Base-by-base conservation (phyloP, 2,329 filamentous ascomycete genomes). In the Epichloe brachyelytri region DNA sequence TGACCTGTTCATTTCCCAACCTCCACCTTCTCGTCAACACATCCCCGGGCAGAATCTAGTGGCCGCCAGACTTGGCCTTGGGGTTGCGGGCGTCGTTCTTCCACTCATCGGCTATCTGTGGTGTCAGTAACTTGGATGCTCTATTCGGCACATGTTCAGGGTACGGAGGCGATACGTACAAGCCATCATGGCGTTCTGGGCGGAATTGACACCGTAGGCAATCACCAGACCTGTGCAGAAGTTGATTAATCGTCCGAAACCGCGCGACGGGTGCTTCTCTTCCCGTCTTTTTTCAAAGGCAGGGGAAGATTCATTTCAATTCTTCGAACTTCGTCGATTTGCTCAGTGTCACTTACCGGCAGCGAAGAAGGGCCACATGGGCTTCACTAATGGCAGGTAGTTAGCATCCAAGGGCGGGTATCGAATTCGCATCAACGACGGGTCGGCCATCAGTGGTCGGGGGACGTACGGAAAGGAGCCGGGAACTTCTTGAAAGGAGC, bases 41-140 rank as follows among this genome's bases (percentile, higher is more conserved):
- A 50, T 57, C 54, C 51, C 54, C 53, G 52, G 50, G 41, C 53
- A 48, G 49, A 38, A 45, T 51, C 65, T 76, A 78, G 66, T 78
- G 75, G 51, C 62, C 64, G 45, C 63, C 66, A 51, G 66, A 59
- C 68, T 74, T 77, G 60, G 69, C 71, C 62, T 76, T 74, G 59
- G 82, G 83, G 80, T 96, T 96, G 71, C 90, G 83, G 60, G 90
- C 88, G 74, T 97, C 91, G 78, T 95, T 94, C 83, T 90, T 94
- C 82, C 80, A 96, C 76, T 97, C 88, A 63, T 86, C 87, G 76
- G 82, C 91, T 97, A 62, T 57, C 46, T 44, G 53, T 33, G 54
- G 53, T 45, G 58, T 66, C 53, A 66, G 62, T 55, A 55, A 8
- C 19, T 55, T 30, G 38, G 20, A 36, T 47, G 47, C 50, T 46